These are phyloP conservation scores for Biscutella laevigata DNA, from an alignment of 441 rosid genomes.

Conservation along the genomic window DNA sequence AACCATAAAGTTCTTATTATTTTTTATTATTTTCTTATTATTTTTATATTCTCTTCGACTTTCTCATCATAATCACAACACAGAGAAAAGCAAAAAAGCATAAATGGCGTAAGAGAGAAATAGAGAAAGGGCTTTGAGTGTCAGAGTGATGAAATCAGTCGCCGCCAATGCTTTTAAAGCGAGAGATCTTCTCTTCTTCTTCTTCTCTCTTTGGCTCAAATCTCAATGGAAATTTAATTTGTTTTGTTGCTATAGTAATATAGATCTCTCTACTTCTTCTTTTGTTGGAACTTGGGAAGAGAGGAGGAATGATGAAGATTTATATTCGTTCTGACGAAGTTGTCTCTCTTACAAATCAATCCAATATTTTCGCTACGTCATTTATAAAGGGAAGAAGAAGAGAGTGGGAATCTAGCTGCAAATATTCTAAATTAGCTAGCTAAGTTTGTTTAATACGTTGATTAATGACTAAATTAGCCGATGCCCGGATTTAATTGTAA, in stretches of 20 bases:
- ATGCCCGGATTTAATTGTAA: too few species aligned
- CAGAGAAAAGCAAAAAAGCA: slow-evolving; percentile 8
- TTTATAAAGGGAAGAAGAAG: background rate
- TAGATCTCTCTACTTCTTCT: too few species aligned
- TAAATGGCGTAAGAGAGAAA: slow-evolving; percentile 20
- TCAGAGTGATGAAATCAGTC: slow-evolving; percentile 33
- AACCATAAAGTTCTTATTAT: slow-evolving; percentile 28
- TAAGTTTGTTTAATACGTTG: slow-evolving; percentile 19
- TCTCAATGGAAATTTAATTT: slow-evolving; percentile 39
- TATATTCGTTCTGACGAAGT: slow-evolving; percentile 28
- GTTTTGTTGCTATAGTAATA: too few species aligned
- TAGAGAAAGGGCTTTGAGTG: too few species aligned
- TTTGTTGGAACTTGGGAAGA: too few species aligned
- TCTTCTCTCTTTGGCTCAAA: slow-evolving; percentile 25
- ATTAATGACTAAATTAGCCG: too few species aligned
- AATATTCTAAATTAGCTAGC: slow-evolving; percentile 28
- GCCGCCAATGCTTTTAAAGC: slow-evolving; percentile 84
- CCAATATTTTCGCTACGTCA: too few species aligned
- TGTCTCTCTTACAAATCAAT: slow-evolving; percentile 27
- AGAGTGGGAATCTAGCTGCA: slow-evolving; percentile 27
- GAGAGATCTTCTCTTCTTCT: slow-evolving; percentile 16
- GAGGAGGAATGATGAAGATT: slow-evolving; percentile 27
- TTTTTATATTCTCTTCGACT: too few species aligned
- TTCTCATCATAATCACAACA: slow-evolving; percentile 23
- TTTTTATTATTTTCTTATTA: too few species aligned